These are phyloP conservation scores for Arabidopsis hybrid DNA, from an alignment of 441 rosid species.

Conservation along the genomic window DNA sequence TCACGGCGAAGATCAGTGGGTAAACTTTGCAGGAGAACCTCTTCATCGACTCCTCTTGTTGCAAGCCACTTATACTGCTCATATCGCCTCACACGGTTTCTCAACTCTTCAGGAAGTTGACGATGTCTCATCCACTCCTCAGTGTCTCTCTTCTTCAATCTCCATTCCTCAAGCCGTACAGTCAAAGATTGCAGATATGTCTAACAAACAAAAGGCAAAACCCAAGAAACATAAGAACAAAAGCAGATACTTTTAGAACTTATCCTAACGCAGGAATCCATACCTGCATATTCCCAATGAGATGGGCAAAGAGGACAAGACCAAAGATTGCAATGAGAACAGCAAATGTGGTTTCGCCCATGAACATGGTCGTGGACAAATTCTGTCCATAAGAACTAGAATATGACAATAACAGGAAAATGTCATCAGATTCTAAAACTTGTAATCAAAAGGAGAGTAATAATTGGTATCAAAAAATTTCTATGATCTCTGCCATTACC, in stretches of 20 bases:
- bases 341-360: conserved; percentile 90
- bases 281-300: conserved; percentile 99
- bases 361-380: conserved; percentile 79
- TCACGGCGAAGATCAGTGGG: conserved; percentile 94
- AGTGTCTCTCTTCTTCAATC: conserved; percentile 88
- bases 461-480: background rate
- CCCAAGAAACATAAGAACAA: conserved; percentile 35
- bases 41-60: conserved; percentile 91
- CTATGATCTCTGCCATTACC: conserved; percentile 52
- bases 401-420: conserved; percentile 45
- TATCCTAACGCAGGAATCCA: background rate
- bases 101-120: conserved; percentile 87
- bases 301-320: conserved; percentile 89
- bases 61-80: conserved; percentile 95
- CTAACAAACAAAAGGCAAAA: conserved; percentile 46
- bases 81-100: conserved; percentile 68
- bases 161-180: conserved; percentile 95
- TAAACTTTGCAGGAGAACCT: conserved; percentile 71
- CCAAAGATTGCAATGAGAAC: conserved; percentile 85
- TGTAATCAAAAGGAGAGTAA: conserved; percentile 10
- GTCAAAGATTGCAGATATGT: conserved; percentile 92
- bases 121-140: conserved; percentile 99
- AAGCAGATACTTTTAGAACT: background rate
- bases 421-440: conserved; percentile 16
- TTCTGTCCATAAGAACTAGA: conserved; percentile 92